Conservation (phyloP, 2,329 filamentous ascomycete species). For the Phialophora tarda region DNA sequence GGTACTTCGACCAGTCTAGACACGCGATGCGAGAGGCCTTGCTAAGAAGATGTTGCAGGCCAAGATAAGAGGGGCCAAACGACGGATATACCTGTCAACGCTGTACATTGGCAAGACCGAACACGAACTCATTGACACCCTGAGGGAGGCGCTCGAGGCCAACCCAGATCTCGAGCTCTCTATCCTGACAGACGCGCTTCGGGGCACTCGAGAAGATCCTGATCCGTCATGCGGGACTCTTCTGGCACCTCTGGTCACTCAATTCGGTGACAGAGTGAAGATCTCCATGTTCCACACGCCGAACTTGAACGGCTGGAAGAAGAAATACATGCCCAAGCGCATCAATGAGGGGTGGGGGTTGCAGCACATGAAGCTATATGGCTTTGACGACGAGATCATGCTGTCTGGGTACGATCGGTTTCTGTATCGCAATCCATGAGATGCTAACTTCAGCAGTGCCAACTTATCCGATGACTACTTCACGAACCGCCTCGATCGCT, state of each 20-base stretch:
- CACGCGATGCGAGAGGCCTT: constrained; percentile 13
- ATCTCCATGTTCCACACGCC: constrained; percentile 98
- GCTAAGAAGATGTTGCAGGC: constrained; percentile 55
- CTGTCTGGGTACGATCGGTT: constrained; percentile 72
- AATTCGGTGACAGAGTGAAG: constrained; percentile 82
- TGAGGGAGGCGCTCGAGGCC: constrained; percentile 73
- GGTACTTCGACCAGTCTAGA: constrained; percentile 54
- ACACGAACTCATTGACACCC: constrained; percentile 79
- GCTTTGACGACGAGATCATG: constrained; percentile 92
- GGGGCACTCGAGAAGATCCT: constrained; percentile 89
- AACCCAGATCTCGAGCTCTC: constrained; percentile 82
- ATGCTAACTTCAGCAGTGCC: constrained; percentile 57
- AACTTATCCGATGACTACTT: constrained; percentile 96
- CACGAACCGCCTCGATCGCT: constrained; percentile 91
- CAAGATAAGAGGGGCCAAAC: constrained; percentile 80
- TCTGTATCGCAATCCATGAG: constrained; percentile 1
- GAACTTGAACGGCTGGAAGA: constrained; percentile 85
- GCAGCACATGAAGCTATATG: constrained; percentile 99
- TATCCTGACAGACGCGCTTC: constrained; percentile 86
- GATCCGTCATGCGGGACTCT: constrained; percentile 85
- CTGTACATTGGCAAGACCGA: constrained; percentile 96
- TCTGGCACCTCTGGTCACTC: constrained; percentile 84
- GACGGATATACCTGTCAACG: constrained; percentile 88
- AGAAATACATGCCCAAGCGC: constrained; percentile 80
- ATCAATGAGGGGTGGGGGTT: constrained; percentile 99